Evolutionary conservation across 1,284 basidiomycete genomes (phyloP), one percentile per base, ranked within the genome.

Genomic region (Hymenochaete sp.): DNA sequence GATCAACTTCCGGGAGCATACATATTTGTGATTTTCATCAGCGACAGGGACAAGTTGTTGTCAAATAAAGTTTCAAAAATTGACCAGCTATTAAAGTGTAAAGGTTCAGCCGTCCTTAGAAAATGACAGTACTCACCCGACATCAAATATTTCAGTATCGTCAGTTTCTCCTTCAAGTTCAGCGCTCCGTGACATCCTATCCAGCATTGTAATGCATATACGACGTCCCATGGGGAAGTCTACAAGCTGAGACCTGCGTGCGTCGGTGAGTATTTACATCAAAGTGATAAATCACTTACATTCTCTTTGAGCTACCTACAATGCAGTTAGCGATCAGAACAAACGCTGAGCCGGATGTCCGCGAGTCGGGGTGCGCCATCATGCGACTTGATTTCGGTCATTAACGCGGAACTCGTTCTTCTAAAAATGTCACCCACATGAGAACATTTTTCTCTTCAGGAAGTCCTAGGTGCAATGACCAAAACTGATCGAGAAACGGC

Each of bases 291-390:
- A 32, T 43, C 24, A 68, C 83, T 56, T 57, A 87, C 86, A 72
- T 67, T 56, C 82, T 63, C 24, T 64, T 58, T 36, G 60, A 57
- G 54, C 67, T 79, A 28, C 66, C 71, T 52, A 78, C 70, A 3
- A 82, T 64, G 52, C 82, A 82, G 58, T 91, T 92, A 32, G 79
- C 59, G 31, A 91, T 68, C 45, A 93, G 71, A 27, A 88, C 75
- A 26, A 90, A 63, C 1, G 77, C 72, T 2, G 81, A 75, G 4
- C 77, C 56, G 21, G 82, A 68, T 3, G 77, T 79, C 25, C 70
- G 70, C 35, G 66, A 52, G 58, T 92, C 87, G 32, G 73, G 71
- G 22, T 80, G 83, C 37, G 73, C 70, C 16, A 92, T 66, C 18
- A 90, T 65, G 25, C 89, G 85, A 56, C 88, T 91, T 58, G 19